Percentiles rank a stretch among this genome's conserved stretches.
These are phyloP conservation scores for Eimeria praecox DNA, from an alignment of 169 alveolate genomes.

Conservation along the genomic window DNA sequence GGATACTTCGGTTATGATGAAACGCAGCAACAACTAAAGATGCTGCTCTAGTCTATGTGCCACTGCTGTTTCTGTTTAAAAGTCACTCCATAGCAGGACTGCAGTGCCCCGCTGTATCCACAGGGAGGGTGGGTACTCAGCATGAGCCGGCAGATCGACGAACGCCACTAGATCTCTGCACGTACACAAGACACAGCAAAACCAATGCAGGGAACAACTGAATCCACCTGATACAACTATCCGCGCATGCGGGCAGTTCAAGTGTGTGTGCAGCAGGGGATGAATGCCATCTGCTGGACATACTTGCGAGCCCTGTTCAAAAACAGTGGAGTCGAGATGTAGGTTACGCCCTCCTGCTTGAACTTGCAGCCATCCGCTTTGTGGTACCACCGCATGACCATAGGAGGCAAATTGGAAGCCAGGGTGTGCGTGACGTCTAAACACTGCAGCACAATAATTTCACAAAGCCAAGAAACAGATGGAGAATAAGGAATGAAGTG, in stretches of 20 bases:
- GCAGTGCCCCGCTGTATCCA: slow-evolving; percentile 83
- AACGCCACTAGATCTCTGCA: slow-evolving; percentile 82
- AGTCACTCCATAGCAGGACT: slow-evolving; percentile 78
- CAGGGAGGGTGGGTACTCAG: slow-evolving; percentile 42
- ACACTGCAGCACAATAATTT: slow-evolving; percentile 59
- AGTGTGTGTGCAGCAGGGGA: no score
- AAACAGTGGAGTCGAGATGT: slow-evolving; percentile 75
- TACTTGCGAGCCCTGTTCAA: slow-evolving; percentile 79
- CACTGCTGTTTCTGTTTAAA: neutral
- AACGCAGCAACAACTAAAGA: neutral
- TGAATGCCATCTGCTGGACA: neutral
- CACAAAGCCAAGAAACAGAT: neutral
- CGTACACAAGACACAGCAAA: neutral
- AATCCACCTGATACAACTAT: neutral
- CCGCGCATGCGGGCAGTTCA: neutral
- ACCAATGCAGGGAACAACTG: neutral
- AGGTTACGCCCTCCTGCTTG: neutral
- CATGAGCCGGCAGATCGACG: slow-evolving; percentile 68
- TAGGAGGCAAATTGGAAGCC: slow-evolving; percentile 76
- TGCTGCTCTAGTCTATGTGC: neutral
- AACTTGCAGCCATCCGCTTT: slow-evolving; percentile 62
- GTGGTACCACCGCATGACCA: slow-evolving; percentile 81
- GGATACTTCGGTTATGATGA: no score
- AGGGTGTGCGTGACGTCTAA: slow-evolving; percentile 68
- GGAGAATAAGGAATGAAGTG: neutral